These are phyloP conservation scores for Trichophyton rubrum DNA, from an alignment of 2,329 filamentous ascomycete species.

Conservation along the genomic window DNA sequence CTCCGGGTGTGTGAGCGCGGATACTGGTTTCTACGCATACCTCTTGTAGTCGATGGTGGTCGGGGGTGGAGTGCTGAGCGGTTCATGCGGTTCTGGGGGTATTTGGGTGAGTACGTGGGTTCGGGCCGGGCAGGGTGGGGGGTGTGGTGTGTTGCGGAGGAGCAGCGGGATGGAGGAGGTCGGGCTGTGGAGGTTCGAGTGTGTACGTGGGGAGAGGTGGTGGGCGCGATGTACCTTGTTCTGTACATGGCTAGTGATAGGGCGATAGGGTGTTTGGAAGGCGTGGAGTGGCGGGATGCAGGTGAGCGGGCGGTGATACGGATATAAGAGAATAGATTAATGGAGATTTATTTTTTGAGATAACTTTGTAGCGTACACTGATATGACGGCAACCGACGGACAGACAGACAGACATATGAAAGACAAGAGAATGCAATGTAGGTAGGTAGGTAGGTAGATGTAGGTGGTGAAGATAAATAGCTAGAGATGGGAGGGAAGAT, in stretches of 20 bases:
- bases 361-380: too few species aligned
- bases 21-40: slow-evolving; percentile 57
- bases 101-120: slow-evolving; percentile 26
- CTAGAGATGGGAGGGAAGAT: background rate
- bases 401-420: too few species aligned
- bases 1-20: slow-evolving; percentile 57
- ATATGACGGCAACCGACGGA: too few species aligned
- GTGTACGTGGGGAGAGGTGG: slow-evolving; percentile 67
- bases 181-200: slow-evolving; percentile 42
- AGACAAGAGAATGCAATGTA: too few species aligned
- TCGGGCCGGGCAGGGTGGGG: slow-evolving; percentile 35
- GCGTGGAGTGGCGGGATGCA: slow-evolving; percentile 55
- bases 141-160: slow-evolving; percentile 30
- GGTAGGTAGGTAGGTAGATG: background rate
- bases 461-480: background rate
- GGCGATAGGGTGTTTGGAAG: slow-evolving; percentile 42
- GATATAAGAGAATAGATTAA: slow-evolving; percentile 15
- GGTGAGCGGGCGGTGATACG: slow-evolving; percentile 46
- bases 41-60: slow-evolving; percentile 18
- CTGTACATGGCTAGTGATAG: slow-evolving; percentile 60
- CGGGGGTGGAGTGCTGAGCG: slow-evolving; percentile 23
- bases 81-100: slow-evolving; percentile 33
- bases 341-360: background rate
- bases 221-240: slow-evolving; percentile 60
- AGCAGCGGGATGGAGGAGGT: background rate